These are phyloP conservation scores for Boletus rufocinnamomeus DNA, from an alignment of 768 basidiomycete genomes.

Conservation along the genomic window DNA sequence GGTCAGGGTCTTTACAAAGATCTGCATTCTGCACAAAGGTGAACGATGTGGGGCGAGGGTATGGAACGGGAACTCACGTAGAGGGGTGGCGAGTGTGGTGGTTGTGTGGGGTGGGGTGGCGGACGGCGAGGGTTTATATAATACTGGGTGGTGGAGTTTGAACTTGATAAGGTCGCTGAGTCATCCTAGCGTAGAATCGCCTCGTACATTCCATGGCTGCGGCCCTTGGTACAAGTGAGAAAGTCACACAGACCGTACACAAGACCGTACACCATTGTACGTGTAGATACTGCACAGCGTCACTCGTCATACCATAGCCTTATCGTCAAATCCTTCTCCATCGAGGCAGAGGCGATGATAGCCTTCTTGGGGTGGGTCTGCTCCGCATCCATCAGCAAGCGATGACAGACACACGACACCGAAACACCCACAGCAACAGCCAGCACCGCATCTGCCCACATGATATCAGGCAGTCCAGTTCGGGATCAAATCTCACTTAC, in stretches of 20 bases:
- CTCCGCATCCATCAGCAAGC: slow-evolving; percentile 13
- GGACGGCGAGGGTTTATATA: slow-evolving; percentile 17
- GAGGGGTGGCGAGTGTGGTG: background rate
- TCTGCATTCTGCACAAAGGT: slow-evolving; percentile 42
- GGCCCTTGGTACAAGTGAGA: too few species aligned
- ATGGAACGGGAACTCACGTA: slow-evolving; percentile 3
- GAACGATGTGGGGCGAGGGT: background rate
- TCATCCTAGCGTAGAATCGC: slow-evolving; percentile 9
- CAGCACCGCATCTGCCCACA: slow-evolving; percentile 57
- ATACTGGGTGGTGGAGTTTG: slow-evolving; percentile 11
- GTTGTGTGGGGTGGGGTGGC: background rate
- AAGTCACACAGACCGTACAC: too few species aligned
- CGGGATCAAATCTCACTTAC: slow-evolving; percentile 38
- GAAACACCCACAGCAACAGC: slow-evolving; percentile 64
- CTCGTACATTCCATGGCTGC: slow-evolving; percentile 9
- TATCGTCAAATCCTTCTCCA: slow-evolving; percentile 87
- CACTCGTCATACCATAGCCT: slow-evolving; percentile 70
- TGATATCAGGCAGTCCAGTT: background rate
- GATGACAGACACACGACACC: slow-evolving; percentile 6
- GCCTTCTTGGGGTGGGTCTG: slow-evolving; percentile 76
- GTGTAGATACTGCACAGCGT: background rate
- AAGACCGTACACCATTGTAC: too few species aligned
- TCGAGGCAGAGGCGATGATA: slow-evolving; percentile 84
- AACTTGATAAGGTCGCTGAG: slow-evolving; percentile 9
- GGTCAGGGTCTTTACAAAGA: slow-evolving; percentile 86